Percentiles rank a stretch among this genome's conserved stretches.
These are phyloP conservation scores for Podospora fimiseda DNA, from an alignment of 495 filamentous ascomycete species.

Conservation along the genomic window DNA sequence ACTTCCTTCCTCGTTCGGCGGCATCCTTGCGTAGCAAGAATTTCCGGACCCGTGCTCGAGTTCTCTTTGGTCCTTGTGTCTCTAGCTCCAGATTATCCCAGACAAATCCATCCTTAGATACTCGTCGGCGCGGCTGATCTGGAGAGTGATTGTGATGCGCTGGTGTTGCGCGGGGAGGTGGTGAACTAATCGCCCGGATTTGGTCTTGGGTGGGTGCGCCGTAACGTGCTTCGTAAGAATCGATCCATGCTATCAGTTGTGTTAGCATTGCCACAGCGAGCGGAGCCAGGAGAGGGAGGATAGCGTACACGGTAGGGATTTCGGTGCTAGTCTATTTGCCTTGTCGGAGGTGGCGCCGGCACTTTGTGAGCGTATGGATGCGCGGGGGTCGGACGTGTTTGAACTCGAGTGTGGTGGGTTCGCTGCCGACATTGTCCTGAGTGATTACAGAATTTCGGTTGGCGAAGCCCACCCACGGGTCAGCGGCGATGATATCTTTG, in stretches of 20 bases:
- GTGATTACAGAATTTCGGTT: background rate
- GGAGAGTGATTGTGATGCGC: constrained; percentile 58
- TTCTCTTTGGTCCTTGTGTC: constrained; percentile 18
- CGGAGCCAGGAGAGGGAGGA: background rate
- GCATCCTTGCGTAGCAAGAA: constrained; percentile 29
- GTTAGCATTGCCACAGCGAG: constrained; percentile 18
- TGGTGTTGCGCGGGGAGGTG: constrained; percentile 46
- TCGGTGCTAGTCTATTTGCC: constrained; percentile 10
- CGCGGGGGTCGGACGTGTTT: constrained; percentile 18
- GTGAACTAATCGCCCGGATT: constrained; percentile 18
- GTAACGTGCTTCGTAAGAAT: constrained; percentile 40
- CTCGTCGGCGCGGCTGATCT: constrained; percentile 35
- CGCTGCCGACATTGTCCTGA: constrained; percentile 17
- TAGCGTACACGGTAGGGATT: constrained; percentile 38
- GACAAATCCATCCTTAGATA: constrained; percentile 50
- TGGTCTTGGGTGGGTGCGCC: constrained; percentile 32
- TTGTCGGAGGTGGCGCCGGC: constrained; percentile 6
- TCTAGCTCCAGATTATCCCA: constrained; percentile 31
- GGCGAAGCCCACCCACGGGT: background rate
- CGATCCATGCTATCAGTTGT: constrained; percentile 45
- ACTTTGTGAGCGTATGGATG: constrained; percentile 14
- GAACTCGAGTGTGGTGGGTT: constrained; percentile 20
- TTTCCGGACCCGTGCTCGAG: constrained; percentile 18
- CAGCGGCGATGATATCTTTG: background rate
- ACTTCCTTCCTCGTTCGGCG: constrained; percentile 43